Evolutionary conservation across 805 yeast species (phyloP).

Genomic region (Teunomyces panamensis): DNA sequence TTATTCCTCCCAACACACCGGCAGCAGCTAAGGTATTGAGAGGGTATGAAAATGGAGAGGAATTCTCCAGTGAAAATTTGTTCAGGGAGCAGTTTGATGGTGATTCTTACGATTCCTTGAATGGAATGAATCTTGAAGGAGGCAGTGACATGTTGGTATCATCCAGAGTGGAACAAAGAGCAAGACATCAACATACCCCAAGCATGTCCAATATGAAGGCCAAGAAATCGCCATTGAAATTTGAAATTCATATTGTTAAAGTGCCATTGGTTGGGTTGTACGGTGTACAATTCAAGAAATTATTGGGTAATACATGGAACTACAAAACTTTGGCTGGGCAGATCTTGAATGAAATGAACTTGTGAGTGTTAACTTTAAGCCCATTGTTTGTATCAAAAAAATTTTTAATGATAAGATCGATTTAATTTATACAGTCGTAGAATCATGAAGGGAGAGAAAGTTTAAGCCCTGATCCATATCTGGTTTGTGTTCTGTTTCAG

Average conservation of each 20-base stretch:
- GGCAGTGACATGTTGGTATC: slow-evolving; percentile 62
- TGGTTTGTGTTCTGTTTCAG: too few relatives aligned
- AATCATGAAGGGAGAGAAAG: background rate
- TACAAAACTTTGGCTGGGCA: slow-evolving; percentile 88
- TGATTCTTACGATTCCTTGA: slow-evolving; percentile 60
- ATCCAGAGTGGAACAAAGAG: slow-evolving; percentile 54
- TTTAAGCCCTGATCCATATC: too few relatives aligned
- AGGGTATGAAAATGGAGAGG: slow-evolving; percentile 26
- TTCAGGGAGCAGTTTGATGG: slow-evolving; percentile 39
- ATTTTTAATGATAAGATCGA: background rate
- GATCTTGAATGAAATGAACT: slow-evolving; percentile 67
- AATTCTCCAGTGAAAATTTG: slow-evolving; percentile 28
- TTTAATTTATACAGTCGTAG: slow-evolving; percentile 3
- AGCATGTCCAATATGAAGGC: slow-evolving; percentile 17
- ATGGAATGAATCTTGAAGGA: slow-evolving; percentile 45
- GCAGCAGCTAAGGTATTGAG: slow-evolving; percentile 41
- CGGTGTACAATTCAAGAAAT: slow-evolving; percentile 93
- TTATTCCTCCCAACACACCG: slow-evolving; percentile 56
- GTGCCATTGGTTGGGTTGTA: slow-evolving; percentile 86
- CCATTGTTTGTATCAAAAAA: background rate
- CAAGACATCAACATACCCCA: slow-evolving; percentile 32
- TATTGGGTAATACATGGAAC: slow-evolving; percentile 92
- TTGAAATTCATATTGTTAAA: slow-evolving; percentile 88
- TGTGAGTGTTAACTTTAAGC: slow-evolving; percentile 28
- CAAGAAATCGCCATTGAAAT: slow-evolving; percentile 60